Conservation (phyloP, 2,329 filamentous ascomycete genomes). For the Epichloe elymi region DNA sequence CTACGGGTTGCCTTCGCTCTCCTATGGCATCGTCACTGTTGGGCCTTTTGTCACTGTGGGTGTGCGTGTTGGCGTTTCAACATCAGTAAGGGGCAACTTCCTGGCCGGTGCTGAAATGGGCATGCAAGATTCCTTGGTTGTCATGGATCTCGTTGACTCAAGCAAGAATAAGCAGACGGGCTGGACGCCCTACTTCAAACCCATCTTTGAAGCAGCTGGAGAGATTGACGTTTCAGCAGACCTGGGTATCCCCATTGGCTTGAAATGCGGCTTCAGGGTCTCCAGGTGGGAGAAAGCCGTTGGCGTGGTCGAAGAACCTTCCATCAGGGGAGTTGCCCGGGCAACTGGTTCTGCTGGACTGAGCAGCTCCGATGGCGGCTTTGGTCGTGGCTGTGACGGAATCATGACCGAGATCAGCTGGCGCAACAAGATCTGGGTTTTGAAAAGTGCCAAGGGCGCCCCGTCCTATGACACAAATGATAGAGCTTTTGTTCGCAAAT, state of each 20-base stretch:
- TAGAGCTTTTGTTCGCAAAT: slow-evolving; percentile 9
- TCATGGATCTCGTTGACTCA: slow-evolving; percentile 13
- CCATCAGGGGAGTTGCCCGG: slow-evolving; percentile 13
- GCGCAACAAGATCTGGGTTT: slow-evolving; percentile 14
- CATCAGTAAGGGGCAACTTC: slow-evolving; percentile 13
- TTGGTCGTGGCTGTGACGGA: slow-evolving; percentile 14
- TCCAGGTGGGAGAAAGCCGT: slow-evolving; percentile 10
- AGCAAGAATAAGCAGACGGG: slow-evolving; percentile 9
- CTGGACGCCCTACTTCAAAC: slow-evolving; percentile 17
- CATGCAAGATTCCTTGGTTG: slow-evolving; percentile 2
- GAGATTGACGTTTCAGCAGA: slow-evolving; percentile 13
- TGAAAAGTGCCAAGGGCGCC: slow-evolving; percentile 6
- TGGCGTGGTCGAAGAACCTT: slow-evolving; percentile 16
- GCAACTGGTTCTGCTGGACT: slow-evolving; percentile 9
- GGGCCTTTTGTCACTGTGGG: slow-evolving; percentile 14
- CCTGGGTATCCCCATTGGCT: slow-evolving; percentile 16
- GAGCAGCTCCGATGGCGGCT: slow-evolving; percentile 6
- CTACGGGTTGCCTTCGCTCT: slow-evolving; percentile 13
- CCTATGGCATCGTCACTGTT: slow-evolving; percentile 14
- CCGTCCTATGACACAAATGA: slow-evolving; percentile 13
- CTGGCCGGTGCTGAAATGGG: slow-evolving; percentile 18
- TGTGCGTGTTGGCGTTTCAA: slow-evolving; percentile 11
- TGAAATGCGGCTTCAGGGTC: slow-evolving; percentile 14
- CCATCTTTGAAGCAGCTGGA: slow-evolving; percentile 16
- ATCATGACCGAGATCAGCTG: slow-evolving; percentile 15